A percentile compares a stretch with the other conserved stretches of the same genome.
Conservation (phyloP, 805 yeast species). For the Myxozyma neglecta region DNA sequence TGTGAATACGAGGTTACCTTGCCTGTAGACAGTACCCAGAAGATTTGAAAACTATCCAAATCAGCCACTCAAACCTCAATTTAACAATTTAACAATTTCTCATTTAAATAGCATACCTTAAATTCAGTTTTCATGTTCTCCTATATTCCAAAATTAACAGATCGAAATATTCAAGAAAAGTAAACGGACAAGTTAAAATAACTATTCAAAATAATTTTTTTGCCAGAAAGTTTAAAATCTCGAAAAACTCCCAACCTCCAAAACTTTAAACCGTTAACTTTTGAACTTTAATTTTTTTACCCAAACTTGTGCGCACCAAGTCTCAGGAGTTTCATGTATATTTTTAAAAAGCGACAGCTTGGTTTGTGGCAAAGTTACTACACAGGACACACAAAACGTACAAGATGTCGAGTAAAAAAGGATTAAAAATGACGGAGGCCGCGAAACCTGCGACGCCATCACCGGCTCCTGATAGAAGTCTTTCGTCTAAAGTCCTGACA, state of each 20-base stretch:
- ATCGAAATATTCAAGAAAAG: background rate
- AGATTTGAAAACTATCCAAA: conserved; percentile 70
- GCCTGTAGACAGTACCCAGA: conserved; percentile 90
- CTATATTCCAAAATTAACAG: background rate
- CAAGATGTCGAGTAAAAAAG: background rate
- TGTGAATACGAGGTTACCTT: conserved; percentile 85
- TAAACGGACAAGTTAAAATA: too few relatives aligned
- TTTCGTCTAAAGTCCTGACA: conserved; percentile 73
- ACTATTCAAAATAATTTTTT: background rate
- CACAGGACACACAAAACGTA: background rate
- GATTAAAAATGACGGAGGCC: background rate
- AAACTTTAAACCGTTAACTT: background rate
- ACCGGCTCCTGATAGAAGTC: conserved; percentile 30
- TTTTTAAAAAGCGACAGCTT: too few relatives aligned
- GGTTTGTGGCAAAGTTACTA: too few relatives aligned
- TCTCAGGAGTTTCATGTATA: too few relatives aligned
- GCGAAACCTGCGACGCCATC: conserved; percentile 4
- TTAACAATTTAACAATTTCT: background rate
- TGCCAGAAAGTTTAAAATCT: background rate
- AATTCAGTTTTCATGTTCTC: conserved; percentile 78
- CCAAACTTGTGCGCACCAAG: too few relatives aligned
- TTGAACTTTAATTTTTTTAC: too few relatives aligned
- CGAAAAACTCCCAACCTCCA: background rate
- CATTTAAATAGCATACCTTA: conserved; percentile 31
- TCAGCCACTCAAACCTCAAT: too few relatives aligned